These are phyloP conservation scores for Komagataella kurtzmanii DNA, from an alignment of 805 yeast species.

Conservation along the genomic window DNA sequence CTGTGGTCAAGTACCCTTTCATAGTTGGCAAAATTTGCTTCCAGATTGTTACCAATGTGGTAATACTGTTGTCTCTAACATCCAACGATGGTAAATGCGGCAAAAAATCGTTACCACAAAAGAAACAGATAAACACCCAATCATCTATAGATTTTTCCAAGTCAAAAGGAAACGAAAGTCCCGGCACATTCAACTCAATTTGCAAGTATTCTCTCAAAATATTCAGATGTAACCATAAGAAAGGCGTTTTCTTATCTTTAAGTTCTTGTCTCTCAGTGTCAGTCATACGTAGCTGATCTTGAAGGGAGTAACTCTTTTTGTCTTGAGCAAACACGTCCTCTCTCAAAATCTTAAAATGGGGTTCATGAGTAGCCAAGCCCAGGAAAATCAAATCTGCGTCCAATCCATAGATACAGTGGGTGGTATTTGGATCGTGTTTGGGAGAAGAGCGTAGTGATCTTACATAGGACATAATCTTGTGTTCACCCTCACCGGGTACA, in stretches of 20 bases:
- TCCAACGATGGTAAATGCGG: constrained; percentile 94
- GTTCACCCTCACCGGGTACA: constrained; percentile 99
- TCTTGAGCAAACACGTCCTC: constrained; percentile 93
- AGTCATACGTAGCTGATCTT: constrained; percentile 43
- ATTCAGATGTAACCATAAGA: constrained; percentile 85
- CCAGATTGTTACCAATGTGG: constrained; percentile 73
- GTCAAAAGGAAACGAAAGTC: constrained; percentile 64
- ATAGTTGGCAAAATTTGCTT: constrained; percentile 52
- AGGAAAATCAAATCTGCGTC: constrained; percentile 96
- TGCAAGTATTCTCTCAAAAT: constrained; percentile 80
- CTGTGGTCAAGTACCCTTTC: constrained; percentile 76
- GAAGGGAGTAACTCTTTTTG: constrained; percentile 27
- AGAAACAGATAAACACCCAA: constrained; percentile 98
- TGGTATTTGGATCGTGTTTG: constrained; percentile 80
- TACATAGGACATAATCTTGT: constrained; percentile 91
- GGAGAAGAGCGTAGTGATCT: constrained; percentile 83
- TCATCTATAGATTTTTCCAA: constrained; percentile 94
- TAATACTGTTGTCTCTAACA: constrained; percentile 90
- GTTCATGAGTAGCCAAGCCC: constrained; percentile 96
- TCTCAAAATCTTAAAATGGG: constrained; percentile 84
- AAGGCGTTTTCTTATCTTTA: constrained; percentile 44
- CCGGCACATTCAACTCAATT: constrained; percentile 63
- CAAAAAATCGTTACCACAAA: constrained; percentile 95
- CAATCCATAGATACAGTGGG: constrained; percentile 93
- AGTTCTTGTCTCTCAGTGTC: constrained; percentile 37